Evolutionary conservation across 164 flowering plant species (phyloP), one percentile per base, ranked within the genome.

Genomic region (Aristolochia contorta): DNA sequence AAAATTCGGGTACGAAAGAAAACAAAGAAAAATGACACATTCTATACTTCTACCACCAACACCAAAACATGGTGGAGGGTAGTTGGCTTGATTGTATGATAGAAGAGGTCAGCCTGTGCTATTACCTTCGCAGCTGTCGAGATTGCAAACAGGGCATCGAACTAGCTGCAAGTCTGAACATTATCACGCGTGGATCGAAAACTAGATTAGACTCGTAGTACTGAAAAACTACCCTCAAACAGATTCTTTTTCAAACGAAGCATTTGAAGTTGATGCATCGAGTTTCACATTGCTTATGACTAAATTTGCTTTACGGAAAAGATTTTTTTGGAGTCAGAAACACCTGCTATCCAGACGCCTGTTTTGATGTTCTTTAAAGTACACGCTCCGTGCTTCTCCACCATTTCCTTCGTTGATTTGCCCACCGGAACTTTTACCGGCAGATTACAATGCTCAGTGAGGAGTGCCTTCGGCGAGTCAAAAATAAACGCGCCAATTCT

Each of bases 261-360:
- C 53, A 49, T 49, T 49, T 49, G 19, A 49, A 21, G 56, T 22
- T 4, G 30, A 2, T 12, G 27, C 0, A 23, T n/a, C 27, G 56
- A 53, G 14, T 24, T n/a, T 27, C 23, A 53, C 14, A 27, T 27
- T 27, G 30, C 30, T 27, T 27, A 2, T 5, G 0, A 22, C 30
- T 53, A 22, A 8, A 53, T 3, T 53, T 37, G 43, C 43, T 37
- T 1, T 37, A 10, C 5, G 43, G 43, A 37, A 37, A 20, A 23
- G 16, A 53, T n/a, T 6, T 1, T 22, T 20, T 23, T 10, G 6
- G 24, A 3, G 24, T 19, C 43, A 37, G 43, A 49, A 49, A 18
- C 77, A 91, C 96, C 94, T 18, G 95, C 89, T 48, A 92, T 77
- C 96, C 98, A 92, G 54, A 89, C 80, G 52, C 99, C 99, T 48